phyloP scores from a whole-genome alignment of 176 grass and related monocot genomes.

The Oropetium thomaeum region DNA sequence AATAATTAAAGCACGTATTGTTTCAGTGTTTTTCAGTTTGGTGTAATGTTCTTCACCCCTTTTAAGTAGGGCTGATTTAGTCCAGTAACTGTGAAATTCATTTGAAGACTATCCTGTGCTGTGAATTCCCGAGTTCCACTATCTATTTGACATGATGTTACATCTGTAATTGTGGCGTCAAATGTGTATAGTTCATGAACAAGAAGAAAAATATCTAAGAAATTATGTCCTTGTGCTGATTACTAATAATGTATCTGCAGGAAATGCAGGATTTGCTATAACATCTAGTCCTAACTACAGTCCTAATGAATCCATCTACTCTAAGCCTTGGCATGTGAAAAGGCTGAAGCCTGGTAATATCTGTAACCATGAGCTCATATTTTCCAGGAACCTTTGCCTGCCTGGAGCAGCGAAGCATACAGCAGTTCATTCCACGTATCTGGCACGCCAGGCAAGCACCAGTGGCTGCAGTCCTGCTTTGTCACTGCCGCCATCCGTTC shows the following conservation, averaged over 20 bases:
- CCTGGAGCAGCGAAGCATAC: conserved; percentile 66
- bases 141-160: conserved; percentile 15
- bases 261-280: not conserved
- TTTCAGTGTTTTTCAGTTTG: not conserved
- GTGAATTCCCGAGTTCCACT: conserved; percentile 3
- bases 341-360: not conserved
- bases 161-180: conserved; percentile 13
- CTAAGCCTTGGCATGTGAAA: not conserved
- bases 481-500: conserved; percentile 53
- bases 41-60: not conserved
- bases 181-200: conserved; percentile 29
- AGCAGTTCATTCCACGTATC: conserved; percentile 91
- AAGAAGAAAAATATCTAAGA: not conserved
- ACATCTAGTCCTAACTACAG: conserved; percentile 5
- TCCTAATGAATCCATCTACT: not conserved
- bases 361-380: conserved; percentile 23
- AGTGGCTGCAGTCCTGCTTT: conserved; percentile 95
- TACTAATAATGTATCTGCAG: not conserved
- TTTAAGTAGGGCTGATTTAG: not conserved
- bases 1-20: not conserved
- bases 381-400: conserved; percentile 71
- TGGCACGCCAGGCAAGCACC: conserved; percentile 87
- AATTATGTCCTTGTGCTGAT: not conserved
- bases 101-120: not conserved
- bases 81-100: not conserved